Conservation (phyloP, 2,329 filamentous ascomycete species). For the Diplodia corticola region DNA sequence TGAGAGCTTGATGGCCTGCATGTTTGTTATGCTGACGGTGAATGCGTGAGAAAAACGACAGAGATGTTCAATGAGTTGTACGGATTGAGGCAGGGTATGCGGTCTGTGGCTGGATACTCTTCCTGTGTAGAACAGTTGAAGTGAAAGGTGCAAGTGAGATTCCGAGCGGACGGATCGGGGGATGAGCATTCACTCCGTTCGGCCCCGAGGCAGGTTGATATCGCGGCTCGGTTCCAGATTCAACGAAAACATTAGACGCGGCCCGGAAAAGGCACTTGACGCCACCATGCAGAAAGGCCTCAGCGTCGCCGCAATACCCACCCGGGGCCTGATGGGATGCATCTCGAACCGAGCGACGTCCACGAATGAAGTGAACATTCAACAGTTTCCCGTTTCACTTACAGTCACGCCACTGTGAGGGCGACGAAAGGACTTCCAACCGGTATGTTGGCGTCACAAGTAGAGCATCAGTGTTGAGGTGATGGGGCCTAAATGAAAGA, state of each 20-base stretch:
- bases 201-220: neutral
- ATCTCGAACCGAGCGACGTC: conserved; percentile 4
- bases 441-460: neutral
- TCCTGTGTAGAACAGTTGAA: neutral
- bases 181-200: neutral
- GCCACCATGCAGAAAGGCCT: neutral
- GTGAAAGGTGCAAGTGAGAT: neutral
- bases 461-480: conserved; percentile 9
- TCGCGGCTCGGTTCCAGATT: neutral
- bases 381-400: conserved; percentile 2
- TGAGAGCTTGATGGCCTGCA: neutral
- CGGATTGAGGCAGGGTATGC: neutral
- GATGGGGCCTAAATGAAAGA: neutral
- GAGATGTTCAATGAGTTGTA: neutral
- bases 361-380: conserved; percentile 17
- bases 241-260: neutral
- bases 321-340: neutral
- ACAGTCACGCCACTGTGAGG: neutral
- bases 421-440: neutral
- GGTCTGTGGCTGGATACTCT: neutral
- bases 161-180: neutral
- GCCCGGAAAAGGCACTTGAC: neutral
- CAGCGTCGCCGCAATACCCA: neutral
- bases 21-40: neutral
- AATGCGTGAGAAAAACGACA: neutral